Evolutionary conservation across 2,329 filamentous ascomycete species (phyloP).

Genomic region (Verticillium dahliae): DNA sequence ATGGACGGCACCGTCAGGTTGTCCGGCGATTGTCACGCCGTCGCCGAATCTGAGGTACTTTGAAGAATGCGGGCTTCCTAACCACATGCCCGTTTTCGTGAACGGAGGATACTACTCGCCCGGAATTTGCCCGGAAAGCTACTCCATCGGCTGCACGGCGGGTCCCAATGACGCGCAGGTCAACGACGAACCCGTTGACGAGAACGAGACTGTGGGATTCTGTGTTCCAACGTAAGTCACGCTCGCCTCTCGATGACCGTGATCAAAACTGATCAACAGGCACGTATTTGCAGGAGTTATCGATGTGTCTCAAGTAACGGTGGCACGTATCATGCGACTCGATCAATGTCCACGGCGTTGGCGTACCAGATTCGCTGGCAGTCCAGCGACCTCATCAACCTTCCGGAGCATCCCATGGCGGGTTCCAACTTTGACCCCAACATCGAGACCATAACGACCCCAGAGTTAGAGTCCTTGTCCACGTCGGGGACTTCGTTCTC

Average conservation of each 20-base stretch:
- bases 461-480: not conserved
- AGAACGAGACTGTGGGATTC: not conserved
- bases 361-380: constrained; percentile 1
- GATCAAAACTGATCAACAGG: not conserved
- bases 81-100: not conserved
- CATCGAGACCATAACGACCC: not conserved
- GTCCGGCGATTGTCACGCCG: not conserved
- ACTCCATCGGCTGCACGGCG: not conserved
- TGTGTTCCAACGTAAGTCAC: not conserved
- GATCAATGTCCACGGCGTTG: too few relatives aligned
- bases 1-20: not conserved
- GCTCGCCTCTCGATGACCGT: not conserved
- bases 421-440: not conserved
- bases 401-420: not conserved
- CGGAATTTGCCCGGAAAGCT: not conserved
- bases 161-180: not conserved
- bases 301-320: too few relatives aligned
- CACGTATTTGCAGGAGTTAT: not conserved
- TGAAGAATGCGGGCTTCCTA: not conserved
- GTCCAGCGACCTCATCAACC: not conserved
- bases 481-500: not conserved
- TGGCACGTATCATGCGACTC: too few relatives aligned
- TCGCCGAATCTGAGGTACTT: not conserved
- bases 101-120: constrained; percentile 3
- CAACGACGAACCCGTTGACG: not conserved